Conservation (phyloP, 805 yeast species). For the Wickerhamomyces kurtzmanii region DNA sequence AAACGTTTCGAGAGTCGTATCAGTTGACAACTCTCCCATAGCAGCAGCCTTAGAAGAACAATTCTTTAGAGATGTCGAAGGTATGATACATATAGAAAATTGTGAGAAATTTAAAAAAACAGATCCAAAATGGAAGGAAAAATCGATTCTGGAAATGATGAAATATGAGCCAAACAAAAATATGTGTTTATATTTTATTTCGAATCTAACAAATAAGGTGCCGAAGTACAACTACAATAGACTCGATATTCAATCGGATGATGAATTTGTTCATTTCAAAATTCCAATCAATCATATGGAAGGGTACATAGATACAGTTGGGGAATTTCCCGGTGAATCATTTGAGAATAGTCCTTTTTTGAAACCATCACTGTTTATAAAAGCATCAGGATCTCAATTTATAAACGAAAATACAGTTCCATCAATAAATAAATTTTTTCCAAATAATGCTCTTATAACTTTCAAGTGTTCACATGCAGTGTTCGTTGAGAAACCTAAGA, state of each 20-base stretch:
- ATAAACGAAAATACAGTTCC: constrained; percentile 21
- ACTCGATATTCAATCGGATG: constrained; percentile 3
- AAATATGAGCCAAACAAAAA: too few relatives aligned
- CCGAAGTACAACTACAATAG: constrained; percentile 8
- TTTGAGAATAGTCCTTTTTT: too few relatives aligned
- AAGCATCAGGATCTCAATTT: constrained; percentile 32
- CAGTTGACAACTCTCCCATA: constrained; percentile 38
- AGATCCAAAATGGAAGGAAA: too few relatives aligned
- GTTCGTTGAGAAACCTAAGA: constrained; percentile 16
- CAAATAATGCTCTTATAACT: constrained; percentile 12
- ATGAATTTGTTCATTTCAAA: constrained; percentile 11
- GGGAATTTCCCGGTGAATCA: constrained; percentile 17
- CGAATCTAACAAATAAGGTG: too few relatives aligned
- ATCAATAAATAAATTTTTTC: constrained; percentile 13
- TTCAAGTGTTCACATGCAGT: constrained; percentile 21
- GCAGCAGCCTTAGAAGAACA: constrained; percentile 19
- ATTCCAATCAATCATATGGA: constrained; percentile 15
- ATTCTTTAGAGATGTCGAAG: constrained; percentile 21
- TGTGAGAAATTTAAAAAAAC: constrained; percentile 2
- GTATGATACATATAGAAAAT: constrained; percentile 27
- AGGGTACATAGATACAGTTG: constrained; percentile 10
- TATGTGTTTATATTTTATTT: too few relatives aligned
- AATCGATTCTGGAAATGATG: too few relatives aligned
- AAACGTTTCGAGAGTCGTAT: constrained; percentile 27
- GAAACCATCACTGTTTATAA: constrained; percentile 32